phyloP scores from a whole-genome alignment of 176 grass and related monocot genomes.

The Poa annua region DNA sequence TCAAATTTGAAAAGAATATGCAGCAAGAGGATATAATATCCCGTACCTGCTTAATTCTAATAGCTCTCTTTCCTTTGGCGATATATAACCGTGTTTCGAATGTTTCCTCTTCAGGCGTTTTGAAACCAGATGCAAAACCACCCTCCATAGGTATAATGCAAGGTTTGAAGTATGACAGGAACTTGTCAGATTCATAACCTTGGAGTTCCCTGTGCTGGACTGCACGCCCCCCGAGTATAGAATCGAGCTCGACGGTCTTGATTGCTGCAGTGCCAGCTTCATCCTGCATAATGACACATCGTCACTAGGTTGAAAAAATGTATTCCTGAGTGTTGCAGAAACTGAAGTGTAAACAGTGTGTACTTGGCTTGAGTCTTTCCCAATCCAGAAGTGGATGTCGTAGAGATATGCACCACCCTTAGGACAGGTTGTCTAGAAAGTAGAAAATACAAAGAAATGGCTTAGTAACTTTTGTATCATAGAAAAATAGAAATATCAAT shows the following conservation, averaged over 20 bases:
- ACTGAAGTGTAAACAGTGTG: background rate
- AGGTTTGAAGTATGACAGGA: conserved; percentile 93
- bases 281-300: conserved; percentile 57
- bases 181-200: conserved; percentile 95
- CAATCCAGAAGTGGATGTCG: conserved; percentile 93
- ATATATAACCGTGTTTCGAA: conserved; percentile 87
- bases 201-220: conserved; percentile 96
- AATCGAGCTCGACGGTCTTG: conserved; percentile 91
- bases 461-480: background rate
- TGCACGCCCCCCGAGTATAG: conserved; percentile 86
- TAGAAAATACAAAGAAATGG: conserved; percentile 38
- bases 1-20: conserved; percentile 8
- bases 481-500: background rate
- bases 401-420: conserved; percentile 72
- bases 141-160: conserved; percentile 99
- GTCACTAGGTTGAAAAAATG: conserved; percentile 18
- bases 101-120: conserved; percentile 77
- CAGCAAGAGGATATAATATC: conserved; percentile 12
- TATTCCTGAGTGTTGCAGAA: conserved; percentile 14
- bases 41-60: conserved; percentile 90
- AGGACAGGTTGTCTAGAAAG: conserved; percentile 64
- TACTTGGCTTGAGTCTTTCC: conserved; percentile 93
- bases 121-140: conserved; percentile 97
- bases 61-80: conserved; percentile 88
- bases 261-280: conserved; percentile 98